phyloP scores from a whole-genome alignment of 179 eudicot species.

The Corrigiola litoralis region DNA sequence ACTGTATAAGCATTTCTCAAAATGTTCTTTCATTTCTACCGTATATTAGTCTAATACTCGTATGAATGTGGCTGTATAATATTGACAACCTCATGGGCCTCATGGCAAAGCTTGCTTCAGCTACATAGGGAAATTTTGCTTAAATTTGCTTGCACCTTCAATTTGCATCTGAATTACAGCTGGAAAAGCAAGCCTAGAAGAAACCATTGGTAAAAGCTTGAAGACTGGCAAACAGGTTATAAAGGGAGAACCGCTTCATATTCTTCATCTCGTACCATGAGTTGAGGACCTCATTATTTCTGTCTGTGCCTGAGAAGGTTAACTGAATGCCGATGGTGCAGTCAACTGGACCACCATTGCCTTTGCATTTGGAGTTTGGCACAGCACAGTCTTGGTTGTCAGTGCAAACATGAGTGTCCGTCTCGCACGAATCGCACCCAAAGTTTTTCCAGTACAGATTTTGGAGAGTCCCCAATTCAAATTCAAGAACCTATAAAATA shows the following conservation, averaged over 20 bases:
- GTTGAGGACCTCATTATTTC: conserved; percentile 51
- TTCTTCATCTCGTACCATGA: conserved; percentile 80
- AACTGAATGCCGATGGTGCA: conserved; percentile 64
- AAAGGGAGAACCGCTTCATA: conserved; percentile 62
- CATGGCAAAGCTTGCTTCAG: no score
- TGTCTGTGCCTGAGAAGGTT: conserved; percentile 83
- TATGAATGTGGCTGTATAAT: neutral
- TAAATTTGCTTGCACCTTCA: no score
- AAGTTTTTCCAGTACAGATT: conserved; percentile 67
- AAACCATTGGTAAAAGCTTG: conserved; percentile 29
- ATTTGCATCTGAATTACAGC: neutral
- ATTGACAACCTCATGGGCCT: neutral
- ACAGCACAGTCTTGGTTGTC: conserved; percentile 58
- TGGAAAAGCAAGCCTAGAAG: neutral
- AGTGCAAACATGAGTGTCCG: conserved; percentile 39
- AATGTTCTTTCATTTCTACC: neutral
- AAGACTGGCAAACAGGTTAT: conserved; percentile 38
- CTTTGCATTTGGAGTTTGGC: conserved; percentile 47
- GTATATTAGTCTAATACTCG: neutral
- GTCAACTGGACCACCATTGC: conserved; percentile 42
- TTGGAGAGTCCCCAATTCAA: conserved; percentile 61
- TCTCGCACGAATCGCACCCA: conserved; percentile 57
- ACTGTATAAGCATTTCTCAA: neutral
- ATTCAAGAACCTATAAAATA: conserved; percentile 60
- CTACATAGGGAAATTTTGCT: no score